phyloP scores from a whole-genome alignment of 1,139 yeast genomes.

The Arxiozyma slooffiae region DNA sequence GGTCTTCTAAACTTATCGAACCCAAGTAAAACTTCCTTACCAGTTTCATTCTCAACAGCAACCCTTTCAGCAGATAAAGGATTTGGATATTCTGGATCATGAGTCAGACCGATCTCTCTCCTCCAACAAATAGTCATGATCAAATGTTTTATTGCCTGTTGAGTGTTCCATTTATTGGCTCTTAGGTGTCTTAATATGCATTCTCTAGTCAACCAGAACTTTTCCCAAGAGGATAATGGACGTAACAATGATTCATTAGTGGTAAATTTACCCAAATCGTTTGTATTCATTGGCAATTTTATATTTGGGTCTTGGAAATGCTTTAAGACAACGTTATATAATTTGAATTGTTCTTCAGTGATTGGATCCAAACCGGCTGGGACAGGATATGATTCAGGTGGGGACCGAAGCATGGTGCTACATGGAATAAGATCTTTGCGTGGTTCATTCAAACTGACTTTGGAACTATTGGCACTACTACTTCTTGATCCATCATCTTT shows the following conservation, averaged over 20 bases:
- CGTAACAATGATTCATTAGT: constrained; percentile 10
- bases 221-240: constrained; percentile 50
- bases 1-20: constrained; percentile 81
- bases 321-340: constrained; percentile 46
- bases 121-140: constrained; percentile 79
- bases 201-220: constrained; percentile 82
- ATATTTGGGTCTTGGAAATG: constrained; percentile 45
- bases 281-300: constrained; percentile 28
- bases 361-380: constrained; percentile 30
- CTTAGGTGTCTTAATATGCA: constrained; percentile 78
- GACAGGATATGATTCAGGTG: constrained; percentile 8
- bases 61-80: constrained; percentile 52
- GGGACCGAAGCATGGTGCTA: constrained; percentile 15
- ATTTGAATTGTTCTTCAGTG: constrained; percentile 43
- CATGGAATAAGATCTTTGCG: constrained; percentile 19
- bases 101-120: constrained; percentile 75
- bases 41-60: constrained; percentile 69
- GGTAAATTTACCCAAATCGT: constrained; percentile 31
- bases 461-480: background rate
- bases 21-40: constrained; percentile 80
- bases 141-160: constrained; percentile 61
- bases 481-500: background rate
- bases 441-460: background rate
- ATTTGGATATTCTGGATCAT: constrained; percentile 33
- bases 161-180: constrained; percentile 78